Evolutionary conservation across 257 asterid species (phyloP), one percentile per base, ranked within the genome.

Genomic region (Perilla frutescens): DNA sequence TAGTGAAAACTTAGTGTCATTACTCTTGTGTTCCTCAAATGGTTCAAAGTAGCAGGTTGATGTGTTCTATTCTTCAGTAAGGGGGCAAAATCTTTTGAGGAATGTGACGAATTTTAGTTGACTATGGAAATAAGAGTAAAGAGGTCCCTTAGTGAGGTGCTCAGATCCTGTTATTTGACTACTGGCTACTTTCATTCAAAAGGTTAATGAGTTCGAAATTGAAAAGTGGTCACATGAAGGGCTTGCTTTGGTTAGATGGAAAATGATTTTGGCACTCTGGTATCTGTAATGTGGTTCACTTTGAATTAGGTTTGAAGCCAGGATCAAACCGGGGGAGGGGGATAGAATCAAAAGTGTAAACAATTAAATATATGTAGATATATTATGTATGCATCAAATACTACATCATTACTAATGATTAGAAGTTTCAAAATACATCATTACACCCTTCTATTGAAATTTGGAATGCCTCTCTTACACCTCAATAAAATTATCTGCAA

Each of bases 51-150:
- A 57, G 31, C 34, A 14, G 39, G 10, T 57, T 57, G 15, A 4
- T 57, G 41, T 57, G 41, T 57, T 10, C n/a, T 57, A 10, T 57
- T 57, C 62, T 31, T 31, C 62, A 31, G 62, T 57, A 50, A 11
- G n/a, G 31, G 8, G 37, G 20, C 34, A 15, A 54, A 8, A 54
- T 54, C 37, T 20, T 54, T 54, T 8, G 13, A 34, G 13, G 56
- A 50, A 50, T 50, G 6, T 48, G 54, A 13, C 1, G 10, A 53
- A 15, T 5, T 53, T n/a, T n/a, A 15, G 59, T 53, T 53, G 59
- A 53, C 59, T 53, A 3, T 15, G 10, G 11, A 53, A 53, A 6
- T 13, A 49, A 53, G n/a, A n/a, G n/a, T n/a, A n/a, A n/a, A n/a
- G 34, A 2, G 15, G 59, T 4, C 6, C 0, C 10, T 0, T 53